phyloP scores from a whole-genome alignment of 306 rosid species.

The Cicer arietinum region DNA sequence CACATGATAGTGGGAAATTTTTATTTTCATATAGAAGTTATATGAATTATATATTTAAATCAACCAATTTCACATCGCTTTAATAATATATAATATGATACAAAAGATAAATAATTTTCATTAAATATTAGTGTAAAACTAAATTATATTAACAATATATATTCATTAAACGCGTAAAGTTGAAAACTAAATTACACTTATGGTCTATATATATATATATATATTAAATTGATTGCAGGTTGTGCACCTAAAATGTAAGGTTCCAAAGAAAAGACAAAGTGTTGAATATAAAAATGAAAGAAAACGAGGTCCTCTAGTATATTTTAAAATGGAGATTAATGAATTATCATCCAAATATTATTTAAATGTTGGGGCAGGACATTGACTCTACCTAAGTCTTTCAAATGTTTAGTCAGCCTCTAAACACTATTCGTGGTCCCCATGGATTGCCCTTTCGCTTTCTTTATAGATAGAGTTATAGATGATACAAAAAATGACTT shows the following conservation, averaged over 20 bases:
- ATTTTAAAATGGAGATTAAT: constrained; percentile 30
- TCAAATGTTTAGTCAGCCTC: constrained; percentile 29
- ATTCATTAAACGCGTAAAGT: too few relatives aligned
- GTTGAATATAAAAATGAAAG: constrained; percentile 14
- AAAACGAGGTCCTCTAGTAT: constrained; percentile 24
- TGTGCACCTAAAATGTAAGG: constrained; percentile 36
- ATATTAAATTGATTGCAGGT: too few relatives aligned
- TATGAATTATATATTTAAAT: too few relatives aligned
- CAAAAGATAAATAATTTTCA: too few relatives aligned
- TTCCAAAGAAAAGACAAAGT: background rate
- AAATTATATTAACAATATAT: too few relatives aligned
- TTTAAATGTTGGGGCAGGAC: constrained; percentile 3
- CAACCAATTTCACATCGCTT: too few relatives aligned
- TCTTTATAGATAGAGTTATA: constrained; percentile 12
- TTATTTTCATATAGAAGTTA: constrained; percentile 29
- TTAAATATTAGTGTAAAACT: too few relatives aligned
- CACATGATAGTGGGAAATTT: background rate
- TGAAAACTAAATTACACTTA: too few relatives aligned
- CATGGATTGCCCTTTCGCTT: constrained; percentile 27
- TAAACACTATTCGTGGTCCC: constrained; percentile 42
- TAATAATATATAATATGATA: too few relatives aligned
- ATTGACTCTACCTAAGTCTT: constrained; percentile 37
- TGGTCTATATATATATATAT: too few relatives aligned
- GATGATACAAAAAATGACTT: constrained; percentile 28
- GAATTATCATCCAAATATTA: constrained; percentile 18